Conservation (phyloP, 1,284 basidiomycete species). For the Cystobasidium pallidum region DNA sequence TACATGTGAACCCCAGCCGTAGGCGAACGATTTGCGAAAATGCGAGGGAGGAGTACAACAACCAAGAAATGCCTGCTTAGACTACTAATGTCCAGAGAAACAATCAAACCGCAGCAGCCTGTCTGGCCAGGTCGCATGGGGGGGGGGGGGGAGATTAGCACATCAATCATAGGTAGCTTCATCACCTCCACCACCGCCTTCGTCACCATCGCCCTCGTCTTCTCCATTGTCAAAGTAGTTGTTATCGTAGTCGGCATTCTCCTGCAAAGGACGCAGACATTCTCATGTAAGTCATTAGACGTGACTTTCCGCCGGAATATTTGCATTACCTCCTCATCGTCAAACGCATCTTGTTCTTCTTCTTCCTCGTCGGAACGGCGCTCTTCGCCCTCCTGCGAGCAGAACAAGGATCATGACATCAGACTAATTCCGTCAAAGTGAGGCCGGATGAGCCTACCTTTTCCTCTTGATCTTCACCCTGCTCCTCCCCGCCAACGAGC, state of each 20-base stretch:
- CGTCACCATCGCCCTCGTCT: conserved; percentile 27
- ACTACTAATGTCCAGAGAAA: neutral
- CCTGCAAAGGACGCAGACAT: neutral
- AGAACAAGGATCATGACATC: neutral
- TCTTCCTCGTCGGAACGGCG: conserved; percentile 31
- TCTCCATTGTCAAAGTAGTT: conserved; percentile 43
- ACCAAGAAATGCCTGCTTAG: neutral
- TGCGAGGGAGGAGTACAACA: neutral
- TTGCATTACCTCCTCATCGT: conserved; percentile 38
- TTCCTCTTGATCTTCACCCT: conserved; percentile 31
- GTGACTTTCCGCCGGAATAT: no score
- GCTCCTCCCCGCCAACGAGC: conserved; percentile 29
- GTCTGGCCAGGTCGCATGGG: neutral
- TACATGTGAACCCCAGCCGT: no score
- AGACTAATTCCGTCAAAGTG: no score
- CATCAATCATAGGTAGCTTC: conserved; percentile 40
- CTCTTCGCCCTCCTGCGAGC: conserved; percentile 19
- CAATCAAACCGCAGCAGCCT: neutral
- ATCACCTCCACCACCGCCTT: conserved; percentile 25
- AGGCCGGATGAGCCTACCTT: conserved; percentile 19
- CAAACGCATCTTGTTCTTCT: conserved; percentile 38
- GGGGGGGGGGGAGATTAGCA: neutral
- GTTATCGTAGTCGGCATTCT: conserved; percentile 44
- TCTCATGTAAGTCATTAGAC: neutral
- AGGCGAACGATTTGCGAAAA: no score